Base-by-base conservation (phyloP, 495 filamentous ascomycete species). In the Neurospora sp. region DNA sequence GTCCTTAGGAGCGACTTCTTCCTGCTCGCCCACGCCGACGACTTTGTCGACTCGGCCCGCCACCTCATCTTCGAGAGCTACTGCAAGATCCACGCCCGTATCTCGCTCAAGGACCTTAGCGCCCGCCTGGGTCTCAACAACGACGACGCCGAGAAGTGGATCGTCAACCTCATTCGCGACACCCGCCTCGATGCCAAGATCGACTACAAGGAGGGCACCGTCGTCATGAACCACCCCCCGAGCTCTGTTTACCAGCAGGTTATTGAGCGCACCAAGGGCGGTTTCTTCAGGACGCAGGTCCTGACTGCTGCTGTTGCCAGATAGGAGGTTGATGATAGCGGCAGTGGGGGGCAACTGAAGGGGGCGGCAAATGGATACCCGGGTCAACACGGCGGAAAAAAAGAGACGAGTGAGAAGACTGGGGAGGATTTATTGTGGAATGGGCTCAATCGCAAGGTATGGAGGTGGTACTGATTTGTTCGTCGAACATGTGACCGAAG, bases 71-170 rank as follows among this genome's bases (percentile, higher is more conserved):
- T 94, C 10, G 96, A 99, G 86, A 91, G 88, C 81, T 98, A 99
- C 87, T 98, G 96, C 92, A 98, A 98, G 89, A 99, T 99, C 79
- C 96, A 98, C 83, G 93, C 97, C 75, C 89, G 96, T 73, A 99
- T 99, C 74, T 94, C 98, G 81, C 97, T 99, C 82, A 94, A 94
- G 89, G 96, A 98, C 78, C 88, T 99, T 20, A 97, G 94, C 74
- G 91, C 90, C 73, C 90, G 94, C 74, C 87, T 99, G 70, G 96
- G 96, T 73, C 85, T 99, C 73, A 92, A 89, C 78, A 89, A 93
- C 78, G 94, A 97, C 78, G 96, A 97, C 77, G 96, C 96, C 75
- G 96, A 99, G 89, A 98, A 98, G 87, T 98, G 96, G 96, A 99
- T 99, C 76, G 96, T 99, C 73, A 99, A 99, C 85, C 88, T 98